These are phyloP conservation scores for Aspergillus nidulans DNA, from an alignment of 495 filamentous ascomycete species.

Conservation along the genomic window DNA sequence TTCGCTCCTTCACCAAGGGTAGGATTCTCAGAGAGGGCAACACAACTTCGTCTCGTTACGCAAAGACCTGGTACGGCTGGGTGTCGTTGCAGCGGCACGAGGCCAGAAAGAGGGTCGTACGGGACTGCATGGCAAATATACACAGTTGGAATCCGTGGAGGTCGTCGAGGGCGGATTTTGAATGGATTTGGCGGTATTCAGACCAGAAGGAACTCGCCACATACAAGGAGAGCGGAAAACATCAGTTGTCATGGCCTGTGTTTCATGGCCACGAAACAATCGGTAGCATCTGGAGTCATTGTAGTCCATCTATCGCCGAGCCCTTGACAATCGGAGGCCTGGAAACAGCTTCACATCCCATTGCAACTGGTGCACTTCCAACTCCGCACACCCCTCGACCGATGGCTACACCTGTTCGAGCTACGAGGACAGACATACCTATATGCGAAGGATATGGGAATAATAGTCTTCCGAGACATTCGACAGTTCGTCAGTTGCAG, in stretches of 20 bases:
- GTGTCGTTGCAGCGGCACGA: slow-evolving; percentile 31
- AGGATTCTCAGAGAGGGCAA: slow-evolving; percentile 33
- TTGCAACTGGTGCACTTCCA: slow-evolving; percentile 9
- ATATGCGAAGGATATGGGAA: neutral
- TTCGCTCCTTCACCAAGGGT: slow-evolving; percentile 31
- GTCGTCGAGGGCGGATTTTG: slow-evolving; percentile 30
- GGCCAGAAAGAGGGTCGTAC: slow-evolving; percentile 23
- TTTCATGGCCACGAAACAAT: slow-evolving; percentile 25
- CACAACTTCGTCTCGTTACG: slow-evolving; percentile 29
- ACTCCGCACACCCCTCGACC: neutral
- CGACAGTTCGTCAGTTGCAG: neutral
- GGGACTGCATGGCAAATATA: slow-evolving; percentile 17
- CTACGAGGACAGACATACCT: neutral
- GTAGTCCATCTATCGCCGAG: neutral
- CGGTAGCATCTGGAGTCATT: slow-evolving; percentile 28
- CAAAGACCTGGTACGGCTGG: slow-evolving; percentile 47
- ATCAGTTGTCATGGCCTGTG: slow-evolving; percentile 26
- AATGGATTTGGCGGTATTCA: slow-evolving; percentile 44
- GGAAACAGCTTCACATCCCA: neutral
- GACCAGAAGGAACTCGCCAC: slow-evolving; percentile 20
- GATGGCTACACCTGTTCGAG: neutral
- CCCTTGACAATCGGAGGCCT: too few relatives aligned
- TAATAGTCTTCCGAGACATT: neutral
- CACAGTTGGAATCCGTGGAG: slow-evolving; percentile 33
- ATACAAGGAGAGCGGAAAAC: slow-evolving; percentile 12